Evolutionary conservation across 2,329 filamentous ascomycete genomes (phyloP), one percentile per base, ranked within the genome.

Genomic region (Leptodontidium sp.): DNA sequence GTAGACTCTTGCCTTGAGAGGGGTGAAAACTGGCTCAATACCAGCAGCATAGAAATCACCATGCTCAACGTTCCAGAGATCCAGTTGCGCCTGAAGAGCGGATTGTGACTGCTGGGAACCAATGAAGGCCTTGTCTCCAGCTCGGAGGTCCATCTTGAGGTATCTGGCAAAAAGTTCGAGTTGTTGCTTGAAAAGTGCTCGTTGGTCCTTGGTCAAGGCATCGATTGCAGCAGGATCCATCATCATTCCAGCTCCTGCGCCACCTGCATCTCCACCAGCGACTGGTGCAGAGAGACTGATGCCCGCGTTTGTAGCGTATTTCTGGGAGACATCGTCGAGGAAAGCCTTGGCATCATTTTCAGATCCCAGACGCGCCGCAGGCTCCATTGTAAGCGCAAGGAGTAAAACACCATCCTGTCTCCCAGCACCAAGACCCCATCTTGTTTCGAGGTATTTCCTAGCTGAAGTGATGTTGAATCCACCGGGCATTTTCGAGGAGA

Each of bases 401-500:
- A 98, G 84, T 70, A 99, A 85, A 61, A 93, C 93, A 75, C 94
- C 94, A 79, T 99, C 96, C 80, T 99, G 96, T 77, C 96, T 88
- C 35, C 96, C 96, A 29, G 91, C 79, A 4, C 86, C 93, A 68
- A 99, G 84, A 66, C 96, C 96, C 94, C 95, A 99, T 81, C 93
- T 88, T 17, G 92, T 93, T 83, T 98, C 95, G 55, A 99, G 84
- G 79, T 99, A 97, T 83, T 99, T 99, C 77, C 96, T 89, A 58
- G 97, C 93, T 14, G 93, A 87, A 78, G 95, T 98, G 80, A 98
- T 98, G 81, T 98, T 99, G 88, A 99, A 99, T 71, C 96, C 96
- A 84, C 95, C 96, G 59, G 96, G 96, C 96, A 99, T 99, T 84
- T 99, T 99, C 38, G 96, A 98, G 1, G 96, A 98, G 53, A 99